These are phyloP conservation scores for Quillaja saponaria DNA, from an alignment of 306 rosid species.

Conservation along the genomic window DNA sequence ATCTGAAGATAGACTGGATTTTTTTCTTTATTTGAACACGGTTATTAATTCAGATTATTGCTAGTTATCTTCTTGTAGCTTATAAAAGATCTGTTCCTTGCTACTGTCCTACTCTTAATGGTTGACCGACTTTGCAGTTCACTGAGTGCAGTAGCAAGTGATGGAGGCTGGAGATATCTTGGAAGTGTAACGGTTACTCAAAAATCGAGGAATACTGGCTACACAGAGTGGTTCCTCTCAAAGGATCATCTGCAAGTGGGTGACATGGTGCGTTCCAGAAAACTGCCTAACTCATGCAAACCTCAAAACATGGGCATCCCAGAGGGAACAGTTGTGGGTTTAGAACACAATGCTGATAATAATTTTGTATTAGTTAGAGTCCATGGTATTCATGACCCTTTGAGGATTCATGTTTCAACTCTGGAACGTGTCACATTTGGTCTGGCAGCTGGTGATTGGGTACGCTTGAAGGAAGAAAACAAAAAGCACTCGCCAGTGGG, in stretches of 20 bases:
- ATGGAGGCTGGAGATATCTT: constrained; percentile 59
- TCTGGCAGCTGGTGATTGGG: constrained; percentile 83
- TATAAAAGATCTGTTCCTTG: neutral
- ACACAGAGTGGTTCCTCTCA: constrained; percentile 73
- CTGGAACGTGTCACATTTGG: constrained; percentile 78
- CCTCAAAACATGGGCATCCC: constrained; percentile 74
- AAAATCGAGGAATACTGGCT: constrained; percentile 53
- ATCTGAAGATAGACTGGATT: neutral
- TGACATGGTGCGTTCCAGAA: constrained; percentile 82
- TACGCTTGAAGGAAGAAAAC: constrained; percentile 56
- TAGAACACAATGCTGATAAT: constrained; percentile 55
- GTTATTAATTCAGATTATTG: constrained; percentile 17
- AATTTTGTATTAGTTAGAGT: constrained; percentile 71
- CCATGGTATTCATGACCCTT: constrained; percentile 80
- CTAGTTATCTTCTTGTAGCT: constrained; percentile 22
- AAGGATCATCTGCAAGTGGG: constrained; percentile 86
- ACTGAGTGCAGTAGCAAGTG: constrained; percentile 52
- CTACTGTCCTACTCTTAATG: constrained; percentile 20
- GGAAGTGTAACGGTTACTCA: constrained; percentile 46
- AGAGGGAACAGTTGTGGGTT: constrained; percentile 78
- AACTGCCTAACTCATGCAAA: constrained; percentile 62
- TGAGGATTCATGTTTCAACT: constrained; percentile 58
- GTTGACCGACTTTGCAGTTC: constrained; percentile 50
- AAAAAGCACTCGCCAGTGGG: constrained; percentile 81
- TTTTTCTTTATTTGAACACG: constrained; percentile 10